Conservation (phyloP, 2,329 filamentous ascomycete genomes). For the Ophiocordyceps camponoti-floridani region DNA sequence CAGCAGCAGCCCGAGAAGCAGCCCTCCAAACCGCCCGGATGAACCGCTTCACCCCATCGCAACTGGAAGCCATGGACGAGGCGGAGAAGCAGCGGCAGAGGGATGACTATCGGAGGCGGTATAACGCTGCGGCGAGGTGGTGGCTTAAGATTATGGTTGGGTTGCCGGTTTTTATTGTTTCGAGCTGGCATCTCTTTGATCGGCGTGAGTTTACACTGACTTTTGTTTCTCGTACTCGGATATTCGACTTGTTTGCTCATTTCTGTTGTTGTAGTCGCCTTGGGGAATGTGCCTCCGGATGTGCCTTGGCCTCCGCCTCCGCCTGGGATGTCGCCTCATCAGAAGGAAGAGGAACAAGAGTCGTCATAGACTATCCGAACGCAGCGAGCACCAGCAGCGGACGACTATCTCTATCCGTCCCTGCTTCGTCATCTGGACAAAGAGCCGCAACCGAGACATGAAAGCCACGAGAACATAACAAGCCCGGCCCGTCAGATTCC, state of each 20-base stretch:
- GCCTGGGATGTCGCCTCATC: background rate
- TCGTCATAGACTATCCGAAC: background rate
- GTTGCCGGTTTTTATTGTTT: constrained; percentile 34
- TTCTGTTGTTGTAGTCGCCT: background rate
- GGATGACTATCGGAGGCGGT: constrained; percentile 22
- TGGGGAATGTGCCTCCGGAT: background rate
- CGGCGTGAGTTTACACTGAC: constrained; percentile 18
- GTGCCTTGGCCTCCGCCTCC: background rate
- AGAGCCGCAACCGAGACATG: background rate
- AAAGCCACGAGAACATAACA: background rate
- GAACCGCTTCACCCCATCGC: constrained; percentile 4
- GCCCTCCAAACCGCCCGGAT: constrained; percentile 8
- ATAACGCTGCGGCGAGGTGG: constrained; percentile 23
- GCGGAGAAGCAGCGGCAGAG: constrained; percentile 6
- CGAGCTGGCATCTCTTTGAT: constrained; percentile 35
- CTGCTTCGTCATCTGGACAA: no score
- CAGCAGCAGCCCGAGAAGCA: constrained; percentile 7
- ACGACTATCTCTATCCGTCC: no score
- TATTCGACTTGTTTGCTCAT: no score
- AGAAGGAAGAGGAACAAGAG: background rate
- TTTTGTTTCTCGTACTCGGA: no score
- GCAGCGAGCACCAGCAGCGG: no score
- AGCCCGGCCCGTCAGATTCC: background rate
- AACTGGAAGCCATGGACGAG: constrained; percentile 6
- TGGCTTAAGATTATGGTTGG: constrained; percentile 31